phyloP scores from a whole-genome alignment of 192 early-diverging fungal species.

The Dissophora globulifera region DNA sequence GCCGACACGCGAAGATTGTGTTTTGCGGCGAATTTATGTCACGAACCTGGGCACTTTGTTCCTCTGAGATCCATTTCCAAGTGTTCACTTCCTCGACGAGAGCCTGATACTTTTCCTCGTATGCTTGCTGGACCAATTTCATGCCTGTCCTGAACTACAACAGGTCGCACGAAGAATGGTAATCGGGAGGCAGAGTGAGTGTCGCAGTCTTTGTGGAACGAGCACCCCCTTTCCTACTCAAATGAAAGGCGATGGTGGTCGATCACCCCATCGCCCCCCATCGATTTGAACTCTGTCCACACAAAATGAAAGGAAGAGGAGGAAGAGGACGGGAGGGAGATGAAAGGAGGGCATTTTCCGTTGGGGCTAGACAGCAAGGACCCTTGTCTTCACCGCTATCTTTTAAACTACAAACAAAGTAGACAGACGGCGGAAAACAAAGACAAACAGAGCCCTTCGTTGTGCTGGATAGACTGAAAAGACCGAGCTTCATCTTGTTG shows the following conservation, averaged over 20 bases:
- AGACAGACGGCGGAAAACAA: background rate
- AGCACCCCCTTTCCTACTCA: background rate
- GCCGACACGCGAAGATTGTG: background rate
- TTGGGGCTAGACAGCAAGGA: too few species aligned
- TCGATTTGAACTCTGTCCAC: too few species aligned
- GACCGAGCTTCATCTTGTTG: constrained; percentile 9
- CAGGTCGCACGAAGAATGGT: background rate
- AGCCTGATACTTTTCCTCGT: constrained; percentile 42
- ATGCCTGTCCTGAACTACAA: constrained; percentile 43
- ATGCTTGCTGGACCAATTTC: constrained; percentile 46
- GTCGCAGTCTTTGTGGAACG: background rate
- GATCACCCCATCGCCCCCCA: too few species aligned
- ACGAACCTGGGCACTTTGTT: constrained; percentile 32
- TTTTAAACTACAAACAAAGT: too few species aligned
- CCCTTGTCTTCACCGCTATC: too few species aligned
- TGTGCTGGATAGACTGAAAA: background rate
- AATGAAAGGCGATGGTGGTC: too few species aligned
- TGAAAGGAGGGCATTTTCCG: too few species aligned
- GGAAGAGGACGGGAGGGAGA: too few species aligned
- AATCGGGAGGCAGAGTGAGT: background rate
- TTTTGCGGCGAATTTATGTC: background rate
- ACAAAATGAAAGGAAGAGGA: too few species aligned
- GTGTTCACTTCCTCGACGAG: constrained; percentile 36
- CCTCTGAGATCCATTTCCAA: constrained; percentile 51
- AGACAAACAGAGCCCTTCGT: background rate